phyloP scores from a whole-genome alignment of 129 eudicot species.

The Lactuca sativa region DNA sequence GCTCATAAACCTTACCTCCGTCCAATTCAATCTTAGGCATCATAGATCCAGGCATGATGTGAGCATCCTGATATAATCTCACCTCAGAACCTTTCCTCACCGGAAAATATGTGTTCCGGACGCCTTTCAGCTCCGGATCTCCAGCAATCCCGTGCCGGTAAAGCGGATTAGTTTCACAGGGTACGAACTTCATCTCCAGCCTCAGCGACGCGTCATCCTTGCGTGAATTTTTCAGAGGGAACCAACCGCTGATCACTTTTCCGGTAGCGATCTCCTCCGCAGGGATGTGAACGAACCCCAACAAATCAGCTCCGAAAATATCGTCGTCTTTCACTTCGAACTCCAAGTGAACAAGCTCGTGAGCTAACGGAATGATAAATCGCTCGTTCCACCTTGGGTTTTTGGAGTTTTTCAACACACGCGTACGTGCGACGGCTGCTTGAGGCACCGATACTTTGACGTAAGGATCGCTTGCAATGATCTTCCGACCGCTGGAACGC shows the following conservation, averaged over 20 bases:
- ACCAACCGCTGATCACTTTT: conserved; percentile 48
- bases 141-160: conserved; percentile 55
- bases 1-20: conserved; percentile 46
- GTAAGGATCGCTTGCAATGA: conserved; percentile 94
- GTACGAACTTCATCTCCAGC: conserved; percentile 52
- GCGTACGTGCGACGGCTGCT: conserved; percentile 80
- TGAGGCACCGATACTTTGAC: conserved; percentile 81
- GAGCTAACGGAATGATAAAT: conserved; percentile 66
- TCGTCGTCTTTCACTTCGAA: conserved; percentile 81
- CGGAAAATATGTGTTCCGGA: conserved; percentile 66
- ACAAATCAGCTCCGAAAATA: conserved; percentile 60
- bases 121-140: conserved; percentile 52
- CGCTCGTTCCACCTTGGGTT: conserved; percentile 79
- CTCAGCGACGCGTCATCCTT: conserved; percentile 47
- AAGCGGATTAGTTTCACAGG: conserved; percentile 46
- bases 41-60: conserved; percentile 35
- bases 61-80: conserved; percentile 91
- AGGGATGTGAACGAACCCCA: conserved; percentile 57
- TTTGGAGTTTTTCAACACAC: conserved; percentile 68
- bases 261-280: conserved; percentile 51
- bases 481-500: conserved; percentile 44
- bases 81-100: conserved; percentile 68
- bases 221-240: conserved; percentile 56
- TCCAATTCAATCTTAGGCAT: conserved; percentile 67
- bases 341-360: conserved; percentile 43